A percentile compares a stretch with the other conserved stretches of the same genome.
These are phyloP conservation scores for Pseudomassariella vexata DNA, from an alignment of 2,329 filamentous ascomycete genomes.

Conservation along the genomic window DNA sequence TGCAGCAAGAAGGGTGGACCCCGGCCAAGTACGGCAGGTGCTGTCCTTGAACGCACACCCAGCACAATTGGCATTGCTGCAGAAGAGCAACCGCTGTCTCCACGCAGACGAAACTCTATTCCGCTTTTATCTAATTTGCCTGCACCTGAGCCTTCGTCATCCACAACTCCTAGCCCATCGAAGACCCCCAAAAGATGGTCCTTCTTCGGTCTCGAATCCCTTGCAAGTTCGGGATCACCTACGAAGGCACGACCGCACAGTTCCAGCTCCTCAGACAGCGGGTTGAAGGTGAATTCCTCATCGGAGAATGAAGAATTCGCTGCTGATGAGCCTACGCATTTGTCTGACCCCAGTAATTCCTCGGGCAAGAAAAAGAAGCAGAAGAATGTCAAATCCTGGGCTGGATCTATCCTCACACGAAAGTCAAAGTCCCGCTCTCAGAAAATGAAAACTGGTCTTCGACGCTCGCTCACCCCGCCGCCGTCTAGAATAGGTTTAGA, in stretches of 20 bases:
- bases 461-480: slow-evolving; percentile 43
- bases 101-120: slow-evolving; percentile 54
- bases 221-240: slow-evolving; percentile 38
- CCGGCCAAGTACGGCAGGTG: slow-evolving; percentile 65
- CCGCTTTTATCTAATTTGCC: slow-evolving; percentile 44
- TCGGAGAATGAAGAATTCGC: slow-evolving; percentile 34
- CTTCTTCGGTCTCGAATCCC: slow-evolving; percentile 56
- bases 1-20: slow-evolving; percentile 36
- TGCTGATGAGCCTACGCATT: slow-evolving; percentile 21
- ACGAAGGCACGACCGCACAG: slow-evolving; percentile 41
- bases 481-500: slow-evolving; percentile 23
- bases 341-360: slow-evolving; percentile 22
- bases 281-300: too few species aligned
- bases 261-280: slow-evolving; percentile 39
- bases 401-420: slow-evolving; percentile 59
- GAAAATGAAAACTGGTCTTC: slow-evolving; percentile 30
- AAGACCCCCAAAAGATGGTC: slow-evolving; percentile 55
- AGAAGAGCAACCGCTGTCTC: slow-evolving; percentile 26
- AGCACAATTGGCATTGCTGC: slow-evolving; percentile 24
- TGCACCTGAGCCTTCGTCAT: slow-evolving; percentile 22
- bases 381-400: slow-evolving; percentile 73
- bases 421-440: slow-evolving; percentile 49
- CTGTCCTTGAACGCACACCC: slow-evolving; percentile 53
- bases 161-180: slow-evolving; percentile 39
- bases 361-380: slow-evolving; percentile 46